These are phyloP conservation scores for Yarrowia sp. DNA, from an alignment of 805 yeast species.

Conservation along the genomic window DNA sequence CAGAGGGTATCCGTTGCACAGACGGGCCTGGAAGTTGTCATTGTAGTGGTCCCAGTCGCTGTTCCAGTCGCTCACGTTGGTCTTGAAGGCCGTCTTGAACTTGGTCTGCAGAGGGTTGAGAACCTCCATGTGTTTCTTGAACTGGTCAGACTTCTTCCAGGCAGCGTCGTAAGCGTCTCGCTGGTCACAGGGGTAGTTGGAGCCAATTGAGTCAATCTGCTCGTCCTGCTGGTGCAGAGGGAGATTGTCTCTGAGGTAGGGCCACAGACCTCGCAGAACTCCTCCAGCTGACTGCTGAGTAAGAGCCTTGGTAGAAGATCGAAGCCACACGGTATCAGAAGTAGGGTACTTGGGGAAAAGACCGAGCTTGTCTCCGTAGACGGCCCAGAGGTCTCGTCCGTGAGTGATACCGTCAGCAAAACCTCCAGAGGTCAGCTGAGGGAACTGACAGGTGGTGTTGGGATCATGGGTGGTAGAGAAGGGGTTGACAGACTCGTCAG, in stretches of 20 bases:
- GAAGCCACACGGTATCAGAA: conserved; percentile 46
- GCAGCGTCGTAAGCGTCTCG: conserved; percentile 29
- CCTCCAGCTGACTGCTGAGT: conserved; percentile 54
- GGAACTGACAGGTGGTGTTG: conserved; percentile 52
- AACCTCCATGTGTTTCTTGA: conserved; percentile 47
- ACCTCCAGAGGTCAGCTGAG: conserved; percentile 54
- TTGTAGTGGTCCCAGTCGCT: conserved; percentile 53
- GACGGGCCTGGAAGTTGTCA: conserved; percentile 54
- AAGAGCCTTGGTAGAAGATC: conserved; percentile 53
- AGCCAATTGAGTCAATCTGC: conserved; percentile 52
- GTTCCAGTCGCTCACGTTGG: conserved; percentile 41
- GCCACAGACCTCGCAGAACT: conserved; percentile 53
- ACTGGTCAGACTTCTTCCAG: conserved; percentile 4
- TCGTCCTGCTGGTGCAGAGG: conserved; percentile 49
- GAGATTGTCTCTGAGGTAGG: conserved; percentile 46
- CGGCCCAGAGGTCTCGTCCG: conserved; percentile 52
- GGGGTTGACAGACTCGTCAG: conserved; percentile 48
- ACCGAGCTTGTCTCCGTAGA: conserved; percentile 51
- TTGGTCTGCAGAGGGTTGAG: conserved; percentile 47
- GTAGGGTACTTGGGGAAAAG: conserved; percentile 52
- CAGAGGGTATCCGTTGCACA: conserved; percentile 52
- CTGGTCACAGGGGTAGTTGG: conserved; percentile 49
- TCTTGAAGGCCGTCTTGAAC: conserved; percentile 49
- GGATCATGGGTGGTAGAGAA: conserved; percentile 41
- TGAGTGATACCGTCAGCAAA: conserved; percentile 53